Conservation (phyloP, 1,139 yeast species). For the Geotrichum siamense region DNA sequence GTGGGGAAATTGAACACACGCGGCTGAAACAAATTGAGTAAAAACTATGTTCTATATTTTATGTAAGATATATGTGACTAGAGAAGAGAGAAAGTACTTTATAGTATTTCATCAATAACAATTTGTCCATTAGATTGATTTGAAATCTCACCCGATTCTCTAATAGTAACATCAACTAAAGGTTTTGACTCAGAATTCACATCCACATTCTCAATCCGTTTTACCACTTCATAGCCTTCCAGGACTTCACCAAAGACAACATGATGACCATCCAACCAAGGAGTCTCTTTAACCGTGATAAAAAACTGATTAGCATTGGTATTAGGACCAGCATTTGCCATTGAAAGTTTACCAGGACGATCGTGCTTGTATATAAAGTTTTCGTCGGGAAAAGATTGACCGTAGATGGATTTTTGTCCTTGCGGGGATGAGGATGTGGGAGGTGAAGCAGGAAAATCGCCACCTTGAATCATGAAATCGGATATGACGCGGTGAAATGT, state of each 20-base stretch:
- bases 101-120: too few relatives aligned
- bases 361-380: conserved; percentile 81
- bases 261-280: conserved; percentile 99
- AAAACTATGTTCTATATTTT: too few relatives aligned
- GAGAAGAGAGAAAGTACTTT: too few relatives aligned
- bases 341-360: conserved; percentile 90
- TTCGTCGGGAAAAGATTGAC: conserved; percentile 91
- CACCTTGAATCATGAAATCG: conserved; percentile 98
- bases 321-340: conserved; percentile 99
- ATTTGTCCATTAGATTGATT: too few relatives aligned
- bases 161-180: conserved; percentile 66
- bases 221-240: conserved; percentile 86
- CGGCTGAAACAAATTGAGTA: too few relatives aligned
- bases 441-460: conserved; percentile 92
- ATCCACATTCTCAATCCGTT: conserved; percentile 83
- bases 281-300: conserved; percentile 90
- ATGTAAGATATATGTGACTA: too few relatives aligned
- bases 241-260: conserved; percentile 96
- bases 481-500: conserved; percentile 98
- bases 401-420: conserved; percentile 91
- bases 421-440: conserved; percentile 66
- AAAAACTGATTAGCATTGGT: conserved; percentile 99
- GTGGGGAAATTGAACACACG: too few relatives aligned
- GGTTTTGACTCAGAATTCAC: conserved; percentile 76
- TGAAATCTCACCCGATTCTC: conserved; percentile 68